Evolutionary conservation across 495 filamentous ascomycete species (phyloP).

Genomic region (Apodospora peruviana): DNA sequence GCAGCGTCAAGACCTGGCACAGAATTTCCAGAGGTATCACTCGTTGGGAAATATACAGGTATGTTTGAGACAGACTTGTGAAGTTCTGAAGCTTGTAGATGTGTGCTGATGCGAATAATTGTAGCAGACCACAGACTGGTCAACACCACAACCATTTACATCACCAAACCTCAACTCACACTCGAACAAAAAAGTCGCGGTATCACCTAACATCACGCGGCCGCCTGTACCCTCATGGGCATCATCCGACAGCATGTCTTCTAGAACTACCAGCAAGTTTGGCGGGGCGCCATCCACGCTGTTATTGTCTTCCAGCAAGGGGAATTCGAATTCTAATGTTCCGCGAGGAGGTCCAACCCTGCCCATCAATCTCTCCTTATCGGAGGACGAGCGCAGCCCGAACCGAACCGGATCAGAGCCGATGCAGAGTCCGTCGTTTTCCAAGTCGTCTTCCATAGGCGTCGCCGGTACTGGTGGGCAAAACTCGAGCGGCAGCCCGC

Average conservation of each 20-base stretch:
- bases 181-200: conserved; percentile 21
- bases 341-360: conserved; percentile 19
- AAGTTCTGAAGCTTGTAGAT: neutral
- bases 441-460: conserved; percentile 27
- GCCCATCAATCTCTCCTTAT: conserved; percentile 69
- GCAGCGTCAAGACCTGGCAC: conserved; percentile 15
- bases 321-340: neutral
- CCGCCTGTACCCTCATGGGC: conserved; percentile 25
- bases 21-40: conserved; percentile 31
- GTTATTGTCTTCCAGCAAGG: neutral
- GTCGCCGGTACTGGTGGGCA: conserved; percentile 15
- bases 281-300: neutral
- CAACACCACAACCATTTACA: conserved; percentile 13
- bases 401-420: conserved; percentile 27
- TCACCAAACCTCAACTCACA: conserved; percentile 13
- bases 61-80: neutral
- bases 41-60: conserved; percentile 26
- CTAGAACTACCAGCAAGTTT: conserved; percentile 8
- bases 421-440: conserved; percentile 27
- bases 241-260: conserved; percentile 11
- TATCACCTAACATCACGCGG: conserved; percentile 14
- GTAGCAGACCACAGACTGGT: conserved; percentile 18
- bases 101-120: neutral
- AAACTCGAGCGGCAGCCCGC: conserved; percentile 42
- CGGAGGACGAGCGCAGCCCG: conserved; percentile 63